Conservation (phyloP, 2,329 filamentous ascomycete genomes). For the Sclerotinia spermophila region DNA sequence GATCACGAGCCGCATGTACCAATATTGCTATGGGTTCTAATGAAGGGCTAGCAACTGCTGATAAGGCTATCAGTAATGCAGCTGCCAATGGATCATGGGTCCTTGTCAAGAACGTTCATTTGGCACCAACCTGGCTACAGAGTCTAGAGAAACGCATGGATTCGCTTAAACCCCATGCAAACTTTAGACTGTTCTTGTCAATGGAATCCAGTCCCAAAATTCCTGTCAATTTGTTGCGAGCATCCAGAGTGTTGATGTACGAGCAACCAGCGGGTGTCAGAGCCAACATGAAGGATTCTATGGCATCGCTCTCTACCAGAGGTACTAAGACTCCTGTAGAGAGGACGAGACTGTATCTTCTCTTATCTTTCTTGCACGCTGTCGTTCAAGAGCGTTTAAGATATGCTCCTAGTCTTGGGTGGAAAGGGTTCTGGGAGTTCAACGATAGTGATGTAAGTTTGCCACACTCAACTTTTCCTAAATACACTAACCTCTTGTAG, state of each 20-base stretch:
- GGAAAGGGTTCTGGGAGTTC: constrained; percentile 99
- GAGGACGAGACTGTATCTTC: constrained; percentile 80
- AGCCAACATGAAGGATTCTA: constrained; percentile 97
- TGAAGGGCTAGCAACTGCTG: constrained; percentile 85
- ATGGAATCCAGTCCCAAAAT: constrained; percentile 98
- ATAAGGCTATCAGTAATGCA: constrained; percentile 91
- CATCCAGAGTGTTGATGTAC: constrained; percentile 93
- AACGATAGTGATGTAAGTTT: constrained; percentile 96
- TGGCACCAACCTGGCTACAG: constrained; percentile 93
- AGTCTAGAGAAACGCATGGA: constrained; percentile 96
- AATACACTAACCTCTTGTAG: constrained; percentile 56
- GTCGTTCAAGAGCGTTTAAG: constrained; percentile 92
- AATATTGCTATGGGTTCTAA: constrained; percentile 99
- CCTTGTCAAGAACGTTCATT: constrained; percentile 96
- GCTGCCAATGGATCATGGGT: constrained; percentile 94
- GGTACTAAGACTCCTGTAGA: constrained; percentile 83
- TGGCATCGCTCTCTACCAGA: constrained; percentile 74
- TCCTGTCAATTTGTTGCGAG: constrained; percentile 89
- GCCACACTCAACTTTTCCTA: constrained; percentile 45
- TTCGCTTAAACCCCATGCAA: constrained; percentile 84
- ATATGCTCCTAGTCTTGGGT: constrained; percentile 89
- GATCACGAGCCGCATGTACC: constrained; percentile 76
- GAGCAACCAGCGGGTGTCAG: constrained; percentile 95
- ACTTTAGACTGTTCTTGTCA: constrained; percentile 93
- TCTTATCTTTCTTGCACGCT: constrained; percentile 91